A percentile compares a stretch with the other conserved stretches of the same genome.
Conservation (phyloP, 768 basidiomycete genomes). For the Phanerochaete sordida region DNA sequence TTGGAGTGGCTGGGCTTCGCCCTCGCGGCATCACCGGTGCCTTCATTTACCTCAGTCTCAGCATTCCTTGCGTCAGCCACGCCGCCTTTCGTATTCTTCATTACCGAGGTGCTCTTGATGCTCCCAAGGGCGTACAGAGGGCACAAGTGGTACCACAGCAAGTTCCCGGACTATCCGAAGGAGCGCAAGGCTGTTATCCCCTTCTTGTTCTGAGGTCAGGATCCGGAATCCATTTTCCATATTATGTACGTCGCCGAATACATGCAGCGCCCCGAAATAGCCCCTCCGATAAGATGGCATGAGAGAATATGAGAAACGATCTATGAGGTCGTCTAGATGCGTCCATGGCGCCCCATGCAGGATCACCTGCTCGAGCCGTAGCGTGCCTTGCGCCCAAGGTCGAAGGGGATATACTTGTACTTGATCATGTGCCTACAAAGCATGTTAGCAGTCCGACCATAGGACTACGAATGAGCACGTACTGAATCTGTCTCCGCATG, state of each 20-base stretch:
- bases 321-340: not conserved
- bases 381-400: constrained; percentile 88
- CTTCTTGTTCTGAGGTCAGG: constrained; percentile 48
- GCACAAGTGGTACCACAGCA: constrained; percentile 80
- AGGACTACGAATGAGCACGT: constrained; percentile 31
- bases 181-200: constrained; percentile 81
- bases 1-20: constrained; percentile 90
- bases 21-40: constrained; percentile 61
- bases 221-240: not conserved
- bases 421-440: constrained; percentile 93
- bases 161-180: constrained; percentile 77
- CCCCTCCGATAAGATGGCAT: not conserved
- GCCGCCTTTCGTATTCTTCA: constrained; percentile 81
- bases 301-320: not conserved
- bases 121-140: constrained; percentile 76
- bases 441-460: constrained; percentile 1
- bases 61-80: constrained; percentile 40
- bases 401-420: constrained; percentile 96
- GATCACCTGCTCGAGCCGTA: constrained; percentile 47
- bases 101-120: constrained; percentile 75
- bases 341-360: not conserved
- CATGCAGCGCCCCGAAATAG: not conserved
- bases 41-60: constrained; percentile 25
- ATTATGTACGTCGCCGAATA: not conserved
- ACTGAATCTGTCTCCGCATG: constrained; percentile 96